Evolutionary conservation across 2,329 filamentous ascomycete species (phyloP), one percentile per base, ranked within the genome.

Genomic region (Pyrenochaeta sp.): DNA sequence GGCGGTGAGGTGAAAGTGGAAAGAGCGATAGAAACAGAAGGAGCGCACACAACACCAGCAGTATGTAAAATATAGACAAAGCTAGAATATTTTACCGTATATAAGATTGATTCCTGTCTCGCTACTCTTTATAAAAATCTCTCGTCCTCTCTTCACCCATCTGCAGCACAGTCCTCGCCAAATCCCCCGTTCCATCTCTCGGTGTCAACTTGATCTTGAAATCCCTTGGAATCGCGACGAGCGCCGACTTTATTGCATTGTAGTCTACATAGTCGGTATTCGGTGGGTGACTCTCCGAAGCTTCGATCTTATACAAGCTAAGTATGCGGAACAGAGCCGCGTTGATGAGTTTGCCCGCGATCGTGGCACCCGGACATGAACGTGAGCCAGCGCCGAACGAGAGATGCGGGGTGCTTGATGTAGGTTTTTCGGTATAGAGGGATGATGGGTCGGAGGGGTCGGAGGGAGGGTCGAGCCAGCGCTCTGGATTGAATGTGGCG

Each of bases 261-360:
- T 88, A 88, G 5, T 88, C 85, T 4, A 88, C 82, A 59, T 88
- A 88, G 66, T 88, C 85, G 0, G 85, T 87, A 61, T 86, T 88
- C 0, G 85, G 86, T 0, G 85, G 85, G 43, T 81, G 74, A 0
- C 70, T 66, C 50, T 82, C 76, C 63, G 78, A 80, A 25, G 84
- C 78, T 32, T 84, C 79, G 52, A 85, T 82, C 61, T 77, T 79
- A 71, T 83, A 86, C 8, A 78, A 77, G 2, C 78, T 76, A n/a
- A 85, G 61, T 1, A 85, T 71, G 3, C 84, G 79, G 6, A 85
- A 72, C 0, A 86, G 72, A 3, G 83, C 82, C 0, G 81, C 71
- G 58, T 85, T 84, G 2, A 85, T 70, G 2, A 85, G 76, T 2
- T 83, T 73, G n/a, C 73, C 77, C 0, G 83, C 83, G 58, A 86